phyloP scores from a whole-genome alignment of 169 alveolate species.

The Plasmodium ovale region DNA sequence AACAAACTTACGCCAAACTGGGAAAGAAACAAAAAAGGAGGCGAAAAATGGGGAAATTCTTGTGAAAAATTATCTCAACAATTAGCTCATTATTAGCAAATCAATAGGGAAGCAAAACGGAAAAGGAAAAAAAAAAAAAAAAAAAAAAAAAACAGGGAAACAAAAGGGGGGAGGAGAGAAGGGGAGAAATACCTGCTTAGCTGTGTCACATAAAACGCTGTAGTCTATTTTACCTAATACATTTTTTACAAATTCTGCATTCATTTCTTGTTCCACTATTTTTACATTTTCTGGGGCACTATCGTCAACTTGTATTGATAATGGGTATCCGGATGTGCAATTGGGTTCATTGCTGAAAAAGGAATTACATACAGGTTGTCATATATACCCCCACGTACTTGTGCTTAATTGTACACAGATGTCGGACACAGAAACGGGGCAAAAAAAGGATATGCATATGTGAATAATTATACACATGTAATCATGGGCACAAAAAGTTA shows the following conservation, averaged over 20 bases:
- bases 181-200: conserved; percentile 78
- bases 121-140: background rate
- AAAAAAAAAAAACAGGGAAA: background rate
- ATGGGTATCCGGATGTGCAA: conserved; percentile 85
- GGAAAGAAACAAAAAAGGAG: background rate
- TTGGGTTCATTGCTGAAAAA: conserved; percentile 79
- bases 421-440: too few species aligned
- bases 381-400: too few species aligned
- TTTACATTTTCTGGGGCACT: conserved; percentile 74
- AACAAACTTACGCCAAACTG: conserved; percentile 82
- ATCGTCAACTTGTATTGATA: conserved; percentile 51
- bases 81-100: too few species aligned
- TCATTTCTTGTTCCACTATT: conserved; percentile 80
- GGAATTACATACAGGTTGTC: too few species aligned
- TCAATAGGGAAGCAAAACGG: background rate
- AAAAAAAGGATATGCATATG: too few species aligned
- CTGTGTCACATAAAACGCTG: conserved; percentile 80
- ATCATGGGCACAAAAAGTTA: too few species aligned
- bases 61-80: too few species aligned
- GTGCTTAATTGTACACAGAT: too few species aligned
- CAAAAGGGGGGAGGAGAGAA: background rate
- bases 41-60: too few species aligned
- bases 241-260: conserved; percentile 83
- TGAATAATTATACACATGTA: too few species aligned
- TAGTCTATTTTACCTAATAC: conserved; percentile 84